Percentiles rank a stretch among this genome's conserved stretches.
Evolutionary conservation across 257 asterid genomes (phyloP).

Genomic region (Buddleja alternifolia): DNA sequence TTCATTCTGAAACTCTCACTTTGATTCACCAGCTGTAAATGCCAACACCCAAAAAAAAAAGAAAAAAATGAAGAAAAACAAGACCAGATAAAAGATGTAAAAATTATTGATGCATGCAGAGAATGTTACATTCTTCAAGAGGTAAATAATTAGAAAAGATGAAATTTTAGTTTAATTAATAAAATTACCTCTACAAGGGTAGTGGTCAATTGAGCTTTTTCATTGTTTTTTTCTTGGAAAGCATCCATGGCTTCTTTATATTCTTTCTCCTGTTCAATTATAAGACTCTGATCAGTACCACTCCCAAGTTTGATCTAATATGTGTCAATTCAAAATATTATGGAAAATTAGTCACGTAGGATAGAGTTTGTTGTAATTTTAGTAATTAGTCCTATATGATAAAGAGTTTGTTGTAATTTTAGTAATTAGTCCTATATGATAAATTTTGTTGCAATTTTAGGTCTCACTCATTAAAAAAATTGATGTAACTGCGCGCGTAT

Average conservation of each 20-base stretch:
- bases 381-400: no score
- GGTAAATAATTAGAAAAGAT: not conserved
- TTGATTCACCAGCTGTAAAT: slow-evolving; percentile 64
- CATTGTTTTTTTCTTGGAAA: slow-evolving; percentile 76
- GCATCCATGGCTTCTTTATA: slow-evolving; percentile 79
- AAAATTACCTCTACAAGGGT: slow-evolving; percentile 72
- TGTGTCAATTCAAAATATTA: no score
- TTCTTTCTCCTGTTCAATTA: slow-evolving; percentile 72
- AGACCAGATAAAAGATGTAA: not conserved
- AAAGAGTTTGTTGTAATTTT: no score
- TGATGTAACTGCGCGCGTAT: no score
- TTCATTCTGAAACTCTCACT: slow-evolving; percentile 79
- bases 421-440: no score
- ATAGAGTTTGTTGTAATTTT: no score
- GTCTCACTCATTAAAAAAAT: no score
- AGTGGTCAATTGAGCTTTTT: slow-evolving; percentile 68
- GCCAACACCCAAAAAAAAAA: not conserved
- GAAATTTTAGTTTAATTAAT: not conserved
- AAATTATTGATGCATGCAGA: not conserved
- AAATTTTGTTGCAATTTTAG: no score
- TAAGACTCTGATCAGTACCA: no score
- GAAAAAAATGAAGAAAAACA: not conserved
- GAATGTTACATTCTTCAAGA: not conserved
- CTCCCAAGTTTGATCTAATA: no score
- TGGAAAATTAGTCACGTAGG: no score